phyloP scores from a whole-genome alignment of 768 basidiomycete species.

The Gautieria morchelliformis region DNA sequence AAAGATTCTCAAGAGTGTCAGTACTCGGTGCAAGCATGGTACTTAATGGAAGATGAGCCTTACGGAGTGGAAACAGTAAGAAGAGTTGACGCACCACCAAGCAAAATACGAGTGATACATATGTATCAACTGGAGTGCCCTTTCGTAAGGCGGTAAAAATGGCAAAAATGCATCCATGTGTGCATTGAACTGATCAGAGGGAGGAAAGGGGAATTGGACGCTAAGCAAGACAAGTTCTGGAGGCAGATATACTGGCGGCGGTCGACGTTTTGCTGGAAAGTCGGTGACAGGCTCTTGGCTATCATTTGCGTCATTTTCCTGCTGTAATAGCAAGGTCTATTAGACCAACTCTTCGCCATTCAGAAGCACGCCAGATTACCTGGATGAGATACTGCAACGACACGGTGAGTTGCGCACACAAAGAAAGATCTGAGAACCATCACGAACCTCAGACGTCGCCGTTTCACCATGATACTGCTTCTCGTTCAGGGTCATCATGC shows the following conservation, averaged over 20 bases:
- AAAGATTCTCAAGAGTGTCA: not conserved
- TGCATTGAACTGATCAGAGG: not conserved
- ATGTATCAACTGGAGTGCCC: conserved; percentile 1
- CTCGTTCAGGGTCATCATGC: not conserved
- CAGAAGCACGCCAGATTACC: not conserved
- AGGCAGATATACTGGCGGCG: not conserved
- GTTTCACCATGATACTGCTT: conserved; percentile 7
- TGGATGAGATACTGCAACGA: not conserved
- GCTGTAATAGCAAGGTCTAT: not conserved
- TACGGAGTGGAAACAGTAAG: not conserved
- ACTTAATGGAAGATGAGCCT: not conserved
- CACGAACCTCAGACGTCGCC: conserved; percentile 5
- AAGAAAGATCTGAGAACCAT: not conserved
- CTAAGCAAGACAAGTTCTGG: not conserved
- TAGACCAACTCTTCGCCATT: not conserved
- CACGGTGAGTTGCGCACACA: not conserved
- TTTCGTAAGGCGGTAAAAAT: conserved; percentile 3
- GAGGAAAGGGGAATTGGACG: conserved; percentile 1
- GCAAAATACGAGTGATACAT: conserved; percentile 3
- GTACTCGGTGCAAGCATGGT: not conserved
- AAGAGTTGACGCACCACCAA: conserved; percentile 4
- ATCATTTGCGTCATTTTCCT: conserved; percentile 1
- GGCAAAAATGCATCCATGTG: not conserved
- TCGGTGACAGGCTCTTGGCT: not conserved
- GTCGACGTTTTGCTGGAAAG: conserved; percentile 3